Base-by-base conservation (phyloP, 441 rosid species). In the Populus hybrid region DNA sequence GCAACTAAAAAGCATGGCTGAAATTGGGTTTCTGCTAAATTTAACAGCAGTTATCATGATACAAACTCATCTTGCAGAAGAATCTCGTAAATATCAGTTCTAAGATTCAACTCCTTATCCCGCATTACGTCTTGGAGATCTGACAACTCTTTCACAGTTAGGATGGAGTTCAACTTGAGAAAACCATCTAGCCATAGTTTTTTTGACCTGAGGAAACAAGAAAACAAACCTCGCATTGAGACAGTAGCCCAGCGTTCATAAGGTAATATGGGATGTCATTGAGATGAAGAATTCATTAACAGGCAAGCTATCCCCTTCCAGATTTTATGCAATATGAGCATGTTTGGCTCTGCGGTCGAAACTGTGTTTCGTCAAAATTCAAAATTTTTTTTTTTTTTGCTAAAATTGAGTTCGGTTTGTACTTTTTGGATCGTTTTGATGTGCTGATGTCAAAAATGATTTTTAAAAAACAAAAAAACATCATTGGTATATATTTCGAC, bases 51-150 rank as follows among this genome's bases (percentile, higher is more conserved):
- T 54, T 38, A 24, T 59, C 34, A 72, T 12, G 50, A 68, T 14
- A 69, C 75, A 32, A 81, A 70, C 76, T 90, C 94, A 69, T 90
- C 97, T 81, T 90, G 93, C 82, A 96, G 82, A 69, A 96, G 97
- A 79, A 96, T 96, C 90, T 96, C 98, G 72, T 93, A 94, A 61
- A 94, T 90, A 79, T 96, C 98, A 10, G 99, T 93, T 88, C 98
- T 87, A 81, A 93, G 82, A 86, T 96, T 92, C 81, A 94, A 79
- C 77, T 92, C 99, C 86, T 96, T 96, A 74, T 94, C 98, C 81
- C 95, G 91, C 98, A 94, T 96, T 75, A 96, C 98, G 83, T 94
- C 99, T 81, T 92, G 98, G 74, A 96, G 90, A 86, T 94, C 99
- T 23, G 98, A 90, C 78, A 95, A 83, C 88, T 95, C 99, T 81